Conservation (phyloP, 2,329 filamentous ascomycete genomes). For the Elsinoe ampelina region DNA sequence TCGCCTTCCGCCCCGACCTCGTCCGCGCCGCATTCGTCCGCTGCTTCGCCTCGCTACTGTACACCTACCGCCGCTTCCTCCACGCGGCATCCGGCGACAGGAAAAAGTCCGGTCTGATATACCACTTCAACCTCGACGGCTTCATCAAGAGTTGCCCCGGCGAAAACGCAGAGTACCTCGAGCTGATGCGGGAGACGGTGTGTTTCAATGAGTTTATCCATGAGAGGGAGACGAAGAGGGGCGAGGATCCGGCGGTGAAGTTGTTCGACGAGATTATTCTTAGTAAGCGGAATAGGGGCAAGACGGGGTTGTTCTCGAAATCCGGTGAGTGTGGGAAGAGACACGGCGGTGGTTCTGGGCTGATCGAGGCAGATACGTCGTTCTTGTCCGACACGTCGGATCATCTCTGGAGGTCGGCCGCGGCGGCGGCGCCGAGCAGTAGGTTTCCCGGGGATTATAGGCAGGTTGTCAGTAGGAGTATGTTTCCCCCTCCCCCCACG, state of each 20-base stretch:
- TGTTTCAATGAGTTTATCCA: conserved; percentile 79
- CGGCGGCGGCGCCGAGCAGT: conserved; percentile 47
- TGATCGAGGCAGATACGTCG: conserved; percentile 32
- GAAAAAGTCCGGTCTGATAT: conserved; percentile 53
- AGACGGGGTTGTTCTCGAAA: conserved; percentile 55
- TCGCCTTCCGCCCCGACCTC: conserved; percentile 57
- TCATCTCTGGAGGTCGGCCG: conserved; percentile 66
- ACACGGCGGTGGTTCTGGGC: background rate
- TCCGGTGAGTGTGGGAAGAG: conserved; percentile 32
- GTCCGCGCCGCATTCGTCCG: conserved; percentile 59
- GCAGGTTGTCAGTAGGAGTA: conserved; percentile 42
- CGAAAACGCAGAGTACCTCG: conserved; percentile 56
- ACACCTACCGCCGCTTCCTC: conserved; percentile 58
- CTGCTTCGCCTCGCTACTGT: conserved; percentile 59
- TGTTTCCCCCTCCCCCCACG: conserved; percentile 47
- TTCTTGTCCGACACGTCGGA: conserved; percentile 66
- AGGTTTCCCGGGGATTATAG: conserved; percentile 48
- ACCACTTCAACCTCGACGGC: conserved; percentile 57
- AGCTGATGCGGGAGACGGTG: conserved; percentile 52
- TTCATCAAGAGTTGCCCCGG: conserved; percentile 55
- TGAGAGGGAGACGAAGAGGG: conserved; percentile 59
- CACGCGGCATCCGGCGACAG: conserved; percentile 50
- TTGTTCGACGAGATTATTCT: conserved; percentile 79
- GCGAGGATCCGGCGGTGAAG: conserved; percentile 56
- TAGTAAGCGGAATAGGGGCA: conserved; percentile 63